Conservation (phyloP, 2,329 filamentous ascomycete species). For the Fusarium sp. region DNA sequence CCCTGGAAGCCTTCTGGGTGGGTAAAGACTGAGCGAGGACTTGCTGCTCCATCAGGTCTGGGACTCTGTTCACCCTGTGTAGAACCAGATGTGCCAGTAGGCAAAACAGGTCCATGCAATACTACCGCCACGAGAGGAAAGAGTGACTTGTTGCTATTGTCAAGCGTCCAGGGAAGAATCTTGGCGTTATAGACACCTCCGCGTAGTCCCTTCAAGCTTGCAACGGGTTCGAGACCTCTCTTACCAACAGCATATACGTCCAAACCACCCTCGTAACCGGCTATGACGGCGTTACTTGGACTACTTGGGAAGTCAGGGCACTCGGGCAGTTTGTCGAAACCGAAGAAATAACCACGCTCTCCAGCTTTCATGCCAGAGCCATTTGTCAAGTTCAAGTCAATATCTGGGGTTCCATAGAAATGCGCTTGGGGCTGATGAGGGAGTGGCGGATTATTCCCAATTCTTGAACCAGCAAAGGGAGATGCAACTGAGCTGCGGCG, state of each 20-base stretch:
- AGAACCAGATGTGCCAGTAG: constrained; percentile 52
- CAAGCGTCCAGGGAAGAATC: constrained; percentile 76
- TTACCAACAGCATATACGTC: constrained; percentile 80
- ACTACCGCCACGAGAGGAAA: constrained; percentile 83
- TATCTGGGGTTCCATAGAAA: constrained; percentile 79
- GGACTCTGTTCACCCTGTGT: constrained; percentile 54
- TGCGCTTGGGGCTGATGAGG: constrained; percentile 81
- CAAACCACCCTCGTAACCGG: constrained; percentile 83
- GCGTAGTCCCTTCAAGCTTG: constrained; percentile 78
- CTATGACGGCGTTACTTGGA: constrained; percentile 74
- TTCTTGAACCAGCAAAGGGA: constrained; percentile 59
- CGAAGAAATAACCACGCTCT: constrained; percentile 80
- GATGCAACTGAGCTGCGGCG: constrained; percentile 64
- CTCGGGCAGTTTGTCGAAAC: constrained; percentile 78
- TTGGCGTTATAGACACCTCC: constrained; percentile 86
- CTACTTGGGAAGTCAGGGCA: constrained; percentile 52
- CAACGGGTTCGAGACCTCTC: constrained; percentile 75
- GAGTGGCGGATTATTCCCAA: constrained; percentile 68
- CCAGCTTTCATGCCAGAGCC: constrained; percentile 69
- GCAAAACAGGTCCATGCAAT: constrained; percentile 79
- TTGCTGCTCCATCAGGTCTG: constrained; percentile 56
- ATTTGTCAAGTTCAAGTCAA: constrained; percentile 74
- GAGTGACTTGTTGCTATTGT: constrained; percentile 63
- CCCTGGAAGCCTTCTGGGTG: constrained; percentile 53
- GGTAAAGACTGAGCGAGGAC: constrained; percentile 55